Evolutionary conservation across 2,329 filamentous ascomycete genomes (phyloP).

Genomic region (Dothistroma pini): DNA sequence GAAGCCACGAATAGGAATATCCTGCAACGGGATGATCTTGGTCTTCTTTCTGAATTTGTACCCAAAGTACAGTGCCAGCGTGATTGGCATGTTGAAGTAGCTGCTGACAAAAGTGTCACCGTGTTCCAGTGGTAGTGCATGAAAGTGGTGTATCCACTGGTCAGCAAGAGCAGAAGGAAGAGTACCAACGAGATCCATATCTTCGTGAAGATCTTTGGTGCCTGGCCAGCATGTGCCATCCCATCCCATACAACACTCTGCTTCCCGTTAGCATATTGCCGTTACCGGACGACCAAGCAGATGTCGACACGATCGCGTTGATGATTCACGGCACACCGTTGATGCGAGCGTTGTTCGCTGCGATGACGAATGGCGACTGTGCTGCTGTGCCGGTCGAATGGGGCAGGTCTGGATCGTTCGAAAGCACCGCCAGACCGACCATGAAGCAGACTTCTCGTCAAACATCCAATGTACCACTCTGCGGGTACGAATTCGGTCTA

Average conservation of each 20-base stretch:
- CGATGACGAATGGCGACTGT: slow-evolving; percentile 62
- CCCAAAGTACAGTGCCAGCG: slow-evolving; percentile 29
- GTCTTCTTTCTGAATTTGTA: slow-evolving; percentile 29
- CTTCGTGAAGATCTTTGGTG: slow-evolving; percentile 44
- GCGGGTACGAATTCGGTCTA: slow-evolving; percentile 8
- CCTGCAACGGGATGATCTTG: slow-evolving; percentile 26
- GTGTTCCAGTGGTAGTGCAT: slow-evolving; percentile 25
- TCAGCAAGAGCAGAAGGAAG: slow-evolving; percentile 28
- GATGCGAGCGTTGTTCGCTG: slow-evolving; percentile 59
- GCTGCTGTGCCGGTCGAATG: slow-evolving; percentile 31
- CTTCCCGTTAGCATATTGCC: slow-evolving; percentile 34
- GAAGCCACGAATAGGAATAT: slow-evolving; percentile 28
- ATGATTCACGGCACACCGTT: slow-evolving; percentile 59
- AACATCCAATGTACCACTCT: background rate
- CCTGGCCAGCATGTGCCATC: slow-evolving; percentile 39
- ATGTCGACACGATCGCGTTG: slow-evolving; percentile 62
- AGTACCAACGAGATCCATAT: slow-evolving; percentile 25
- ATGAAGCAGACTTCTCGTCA: slow-evolving; percentile 8
- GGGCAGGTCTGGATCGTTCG: slow-evolving; percentile 29
- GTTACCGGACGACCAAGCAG: slow-evolving; percentile 57
- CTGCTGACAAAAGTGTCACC: slow-evolving; percentile 29
- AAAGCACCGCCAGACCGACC: slow-evolving; percentile 32
- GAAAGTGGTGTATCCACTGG: slow-evolving; percentile 32
- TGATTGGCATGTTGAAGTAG: slow-evolving; percentile 32
- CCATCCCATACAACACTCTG: slow-evolving; percentile 20